Base-by-base conservation (phyloP, 1,139 yeast genomes). In the Yamadazyma conglobata region DNA sequence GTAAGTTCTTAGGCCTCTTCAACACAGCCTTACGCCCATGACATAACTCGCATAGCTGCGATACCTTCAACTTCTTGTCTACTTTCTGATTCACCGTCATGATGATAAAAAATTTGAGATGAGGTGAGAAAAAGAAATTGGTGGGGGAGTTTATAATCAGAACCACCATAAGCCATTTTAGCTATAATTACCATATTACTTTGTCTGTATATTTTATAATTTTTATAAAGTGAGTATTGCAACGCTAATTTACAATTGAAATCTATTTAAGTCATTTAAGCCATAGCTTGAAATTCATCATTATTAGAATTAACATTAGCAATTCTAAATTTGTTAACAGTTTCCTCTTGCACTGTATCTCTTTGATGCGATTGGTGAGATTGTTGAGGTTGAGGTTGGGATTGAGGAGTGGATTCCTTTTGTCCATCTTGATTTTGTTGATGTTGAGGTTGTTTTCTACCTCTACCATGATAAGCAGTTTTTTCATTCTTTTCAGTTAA, bases 1-100 rank as follows among this genome's bases (percentile, higher is more conserved):
- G 93, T 25, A 85, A 70, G 42, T 91, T 91, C 54, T 93, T 91
- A 10, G 99, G 99, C 39, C 98, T 72, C 50, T 79, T 83, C 70
- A 93, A 73, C 16, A 84, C 86, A 0, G 97, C 96, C 51, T 86
- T 84, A 32, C 91, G 71, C 15, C 76, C 71, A 44, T 78, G 82
- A 52, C 98, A 91, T n/a, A 87, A 70, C 57, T 88, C 95, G 59
- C 98, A 91, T 14, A 76, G 59, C 6, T 70, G 60, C 0, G 61
- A 27, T 0, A 72, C 56, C 48, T 75, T 77, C 16, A 72, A 33
- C 32, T 47, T 52, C 47, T 48, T 68, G 5, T 26, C 35, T 18
- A 22, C 15, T 19, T 33, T 35, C 5, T 12, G 30, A 17, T 38
- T 39, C 3, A 33, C 28, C 28, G 42, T 38, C 43, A 39, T 39